Percentiles rank a stretch among this genome's conserved stretches.
These are phyloP conservation scores for Populus deltoides DNA, from an alignment of 345 rosid species.

Conservation along the genomic window DNA sequence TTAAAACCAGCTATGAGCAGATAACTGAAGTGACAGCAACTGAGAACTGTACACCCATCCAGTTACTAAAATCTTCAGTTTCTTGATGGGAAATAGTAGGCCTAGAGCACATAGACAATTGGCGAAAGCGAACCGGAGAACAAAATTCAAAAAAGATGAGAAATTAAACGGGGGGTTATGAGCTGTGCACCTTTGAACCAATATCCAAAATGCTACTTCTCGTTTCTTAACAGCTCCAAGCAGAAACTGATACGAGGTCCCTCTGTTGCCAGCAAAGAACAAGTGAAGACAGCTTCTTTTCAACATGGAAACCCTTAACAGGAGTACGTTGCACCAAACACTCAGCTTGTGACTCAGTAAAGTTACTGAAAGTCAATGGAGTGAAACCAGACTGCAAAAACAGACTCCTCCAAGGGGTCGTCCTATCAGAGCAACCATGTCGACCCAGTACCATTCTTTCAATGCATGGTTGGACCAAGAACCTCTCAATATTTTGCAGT, in stretches of 20 bases:
- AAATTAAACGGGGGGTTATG: conserved; percentile 34
- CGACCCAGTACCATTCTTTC: conserved; percentile 24
- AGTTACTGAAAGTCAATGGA: conserved; percentile 26
- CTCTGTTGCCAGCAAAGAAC: conserved; percentile 32
- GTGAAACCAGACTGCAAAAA: conserved; percentile 26
- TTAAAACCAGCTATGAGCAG: conserved; percentile 11
- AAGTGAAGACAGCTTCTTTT: conserved; percentile 21
- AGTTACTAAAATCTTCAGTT: conserved; percentile 37
- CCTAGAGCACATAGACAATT: conserved; percentile 49
- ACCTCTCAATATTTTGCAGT: conserved; percentile 26
- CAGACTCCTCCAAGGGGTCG: conserved; percentile 18
- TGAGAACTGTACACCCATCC: conserved; percentile 33
- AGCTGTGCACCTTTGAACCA: conserved; percentile 29
- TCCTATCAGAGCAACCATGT: conserved; percentile 15
- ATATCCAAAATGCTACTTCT: neutral
- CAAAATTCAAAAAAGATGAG: conserved; percentile 26
- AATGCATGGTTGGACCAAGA: conserved; percentile 24
- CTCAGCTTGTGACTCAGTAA: conserved; percentile 30
- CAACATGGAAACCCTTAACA: conserved; percentile 25
- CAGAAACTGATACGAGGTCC: conserved; percentile 28
- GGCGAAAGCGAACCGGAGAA: conserved; percentile 34
- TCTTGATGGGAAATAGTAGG: conserved; percentile 37
- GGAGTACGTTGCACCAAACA: conserved; percentile 26
- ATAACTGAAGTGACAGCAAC: conserved; percentile 22
- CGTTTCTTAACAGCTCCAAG: conserved; percentile 28